These are phyloP conservation scores for Oxytropis ochrocephala DNA, from an alignment of 306 rosid species.

Conservation along the genomic window DNA sequence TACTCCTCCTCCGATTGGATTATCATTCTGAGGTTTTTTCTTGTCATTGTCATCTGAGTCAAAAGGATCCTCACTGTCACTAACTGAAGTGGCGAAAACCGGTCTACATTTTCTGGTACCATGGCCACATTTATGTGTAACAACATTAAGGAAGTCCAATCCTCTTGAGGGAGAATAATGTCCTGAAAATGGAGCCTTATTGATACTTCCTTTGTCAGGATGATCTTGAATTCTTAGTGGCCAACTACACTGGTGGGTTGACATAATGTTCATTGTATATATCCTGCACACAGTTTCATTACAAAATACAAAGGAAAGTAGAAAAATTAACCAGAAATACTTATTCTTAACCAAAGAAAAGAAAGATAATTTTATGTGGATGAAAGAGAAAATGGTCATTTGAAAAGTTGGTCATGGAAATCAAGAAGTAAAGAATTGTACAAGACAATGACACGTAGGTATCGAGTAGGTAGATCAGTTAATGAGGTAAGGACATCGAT, in stretches of 20 bases:
- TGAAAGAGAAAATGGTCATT: neutral
- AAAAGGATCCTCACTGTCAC: constrained; percentile 46
- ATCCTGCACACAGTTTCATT: constrained; percentile 28
- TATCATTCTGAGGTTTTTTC: constrained; percentile 36
- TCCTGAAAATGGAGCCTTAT: constrained; percentile 48
- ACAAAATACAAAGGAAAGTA: neutral
- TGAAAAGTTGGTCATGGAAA: neutral
- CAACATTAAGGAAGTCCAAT: constrained; percentile 32
- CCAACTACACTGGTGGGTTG: constrained; percentile 66
- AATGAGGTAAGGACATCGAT: too few relatives aligned
- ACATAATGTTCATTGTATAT: constrained; percentile 66
- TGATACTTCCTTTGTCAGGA: constrained; percentile 33
- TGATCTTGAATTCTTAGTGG: constrained; percentile 57
- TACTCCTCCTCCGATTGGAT: constrained; percentile 48
- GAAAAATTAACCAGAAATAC: neutral
- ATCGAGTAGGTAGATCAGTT: too few relatives aligned
- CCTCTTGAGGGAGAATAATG: constrained; percentile 41
- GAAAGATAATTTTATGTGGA: neutral
- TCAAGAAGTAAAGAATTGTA: neutral
- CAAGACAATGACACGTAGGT: too few relatives aligned
- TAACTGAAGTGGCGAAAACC: constrained; percentile 30
- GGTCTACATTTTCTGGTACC: constrained; percentile 42
- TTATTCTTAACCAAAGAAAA: neutral
- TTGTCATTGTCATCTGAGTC: constrained; percentile 45
- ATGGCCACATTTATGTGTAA: constrained; percentile 30